Conservation (phyloP, 1,139 yeast species). For the Taphrina sp. region DNA sequence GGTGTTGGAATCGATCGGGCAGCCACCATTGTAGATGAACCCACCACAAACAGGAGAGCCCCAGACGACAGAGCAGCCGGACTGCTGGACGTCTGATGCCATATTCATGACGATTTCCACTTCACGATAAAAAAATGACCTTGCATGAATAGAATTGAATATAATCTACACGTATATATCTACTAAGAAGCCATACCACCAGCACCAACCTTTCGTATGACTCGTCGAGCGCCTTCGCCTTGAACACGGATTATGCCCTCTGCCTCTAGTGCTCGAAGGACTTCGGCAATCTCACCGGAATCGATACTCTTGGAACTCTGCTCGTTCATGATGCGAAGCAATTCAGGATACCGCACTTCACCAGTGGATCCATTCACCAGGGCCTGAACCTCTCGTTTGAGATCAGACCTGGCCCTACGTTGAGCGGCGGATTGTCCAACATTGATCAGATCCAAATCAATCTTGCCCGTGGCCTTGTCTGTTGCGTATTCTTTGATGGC, state of each 20-base stretch:
- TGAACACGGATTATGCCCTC: slow-evolving; percentile 71
- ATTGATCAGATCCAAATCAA: slow-evolving; percentile 95
- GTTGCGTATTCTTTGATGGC: slow-evolving; percentile 98
- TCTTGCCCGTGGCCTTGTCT: slow-evolving; percentile 93
- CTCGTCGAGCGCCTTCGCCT: slow-evolving; percentile 73
- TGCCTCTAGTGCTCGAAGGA: slow-evolving; percentile 64
- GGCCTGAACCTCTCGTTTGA: slow-evolving; percentile 59
- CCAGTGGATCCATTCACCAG: slow-evolving; percentile 47
- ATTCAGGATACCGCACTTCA: slow-evolving; percentile 60
- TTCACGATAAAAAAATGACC: too few relatives aligned
- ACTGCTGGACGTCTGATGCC: too few relatives aligned
- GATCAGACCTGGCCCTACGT: slow-evolving; percentile 72
- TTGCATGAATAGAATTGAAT: too few relatives aligned
- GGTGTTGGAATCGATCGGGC: not conserved
- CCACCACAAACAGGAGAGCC: too few relatives aligned
- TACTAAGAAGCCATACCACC: slow-evolving; percentile 14
- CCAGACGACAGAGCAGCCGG: too few relatives aligned
- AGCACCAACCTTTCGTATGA: slow-evolving; percentile 44
- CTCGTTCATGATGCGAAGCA: slow-evolving; percentile 65
- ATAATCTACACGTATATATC: not conserved
- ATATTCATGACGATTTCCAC: too few relatives aligned
- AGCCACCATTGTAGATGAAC: slow-evolving; percentile 4
- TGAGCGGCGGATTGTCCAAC: slow-evolving; percentile 93
- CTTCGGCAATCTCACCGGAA: slow-evolving; percentile 65
- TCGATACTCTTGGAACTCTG: slow-evolving; percentile 68